Base-by-base conservation (phyloP, 2,329 filamentous ascomycete species). In the Trichoderma sp. region DNA sequence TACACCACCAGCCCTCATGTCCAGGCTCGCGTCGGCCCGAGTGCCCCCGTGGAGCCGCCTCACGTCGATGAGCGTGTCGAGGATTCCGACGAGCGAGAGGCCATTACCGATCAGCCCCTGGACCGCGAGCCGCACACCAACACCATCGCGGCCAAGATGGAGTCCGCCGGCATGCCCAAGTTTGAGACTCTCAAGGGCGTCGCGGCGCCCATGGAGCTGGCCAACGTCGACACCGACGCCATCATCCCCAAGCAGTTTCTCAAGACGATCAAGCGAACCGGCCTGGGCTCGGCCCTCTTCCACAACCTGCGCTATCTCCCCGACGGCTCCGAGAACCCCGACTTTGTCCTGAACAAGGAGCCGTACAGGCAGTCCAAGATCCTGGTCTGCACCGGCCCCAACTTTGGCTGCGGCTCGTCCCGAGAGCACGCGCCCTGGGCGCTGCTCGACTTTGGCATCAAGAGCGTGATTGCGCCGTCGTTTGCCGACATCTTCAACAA, bases 221-320 rank as follows among this genome's bases (percentile, higher is more conserved):
- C 90, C 70, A 99, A 99, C 77, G 88, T 97, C 72, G 95, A 99
- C 81, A 99, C 95, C n/a, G 95, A 99, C 74, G 94, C 94, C 74
- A 97, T 98, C 78, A 99, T 99, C 71, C 95, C 95, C 69, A 99
- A 99, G 80, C 95, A 99, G 77, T 99, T 98, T 82, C 86, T 99
- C 69, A 99, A 98, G 83, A 99, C 95, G 47, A 98, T 98, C 80
- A 98, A 98, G 85, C 92, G 95, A 66, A 96, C 94, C 1, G 95
- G 95, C 69, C 90, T 99, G 10, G 93, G 93, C 66, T 85, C 82
- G 26, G 94, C 94, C 45, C 87, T 96, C 60, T 99, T 99, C 84
- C 86, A 93, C 77, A 88, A 87, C 68, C 88, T 92, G 79, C 89
- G 95, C 63, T 97, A 88, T 79, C 87, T 90, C 70, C 78, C 86